Evolutionary conservation across 1,284 basidiomycete genomes (phyloP).

Genomic region (Boletus hoseneyae): DNA sequence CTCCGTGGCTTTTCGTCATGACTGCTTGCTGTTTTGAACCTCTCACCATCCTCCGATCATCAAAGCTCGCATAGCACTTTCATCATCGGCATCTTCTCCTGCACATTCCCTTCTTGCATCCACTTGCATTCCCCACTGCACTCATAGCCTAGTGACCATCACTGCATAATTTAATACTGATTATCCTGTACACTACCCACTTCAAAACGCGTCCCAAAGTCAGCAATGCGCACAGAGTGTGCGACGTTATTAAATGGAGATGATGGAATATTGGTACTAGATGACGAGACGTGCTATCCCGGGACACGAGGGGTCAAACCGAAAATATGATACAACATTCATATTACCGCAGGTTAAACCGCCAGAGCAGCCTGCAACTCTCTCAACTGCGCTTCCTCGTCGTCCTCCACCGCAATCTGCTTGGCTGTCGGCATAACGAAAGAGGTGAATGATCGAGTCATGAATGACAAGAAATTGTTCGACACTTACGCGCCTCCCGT

Average conservation of each 20-base stretch:
- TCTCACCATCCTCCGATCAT: conserved; percentile 6
- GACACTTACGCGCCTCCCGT: conserved; percentile 53
- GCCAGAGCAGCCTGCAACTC: conserved; percentile 90
- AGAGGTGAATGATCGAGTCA: conserved; percentile 6
- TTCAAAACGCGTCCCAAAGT: conserved; percentile 22
- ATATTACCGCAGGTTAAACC: conserved; percentile 50
- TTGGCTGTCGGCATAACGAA: conserved; percentile 14
- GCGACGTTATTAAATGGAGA: conserved; percentile 28
- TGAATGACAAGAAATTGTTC: conserved; percentile 1
- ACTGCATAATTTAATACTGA: conserved; percentile 39
- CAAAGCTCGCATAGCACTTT: conserved; percentile 20
- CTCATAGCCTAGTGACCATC: conserved; percentile 31
- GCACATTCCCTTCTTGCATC: conserved; percentile 25
- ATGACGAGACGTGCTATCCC: conserved; percentile 25
- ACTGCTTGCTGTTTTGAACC: conserved; percentile 11
- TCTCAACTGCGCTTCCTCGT: conserved; percentile 91
- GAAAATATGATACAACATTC: conserved; percentile 9
- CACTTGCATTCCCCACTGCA: conserved; percentile 26
- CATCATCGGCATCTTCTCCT: conserved; percentile 26
- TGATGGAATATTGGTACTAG: conserved; percentile 35
- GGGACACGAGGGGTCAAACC: conserved; percentile 6
- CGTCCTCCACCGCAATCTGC: conserved; percentile 68
- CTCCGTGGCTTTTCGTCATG: conserved; percentile 58
- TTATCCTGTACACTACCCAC: conserved; percentile 36
- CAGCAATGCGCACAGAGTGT: conserved; percentile 20